phyloP scores from a whole-genome alignment of 176 grass and related monocot species.

The Hordeum marinum region DNA sequence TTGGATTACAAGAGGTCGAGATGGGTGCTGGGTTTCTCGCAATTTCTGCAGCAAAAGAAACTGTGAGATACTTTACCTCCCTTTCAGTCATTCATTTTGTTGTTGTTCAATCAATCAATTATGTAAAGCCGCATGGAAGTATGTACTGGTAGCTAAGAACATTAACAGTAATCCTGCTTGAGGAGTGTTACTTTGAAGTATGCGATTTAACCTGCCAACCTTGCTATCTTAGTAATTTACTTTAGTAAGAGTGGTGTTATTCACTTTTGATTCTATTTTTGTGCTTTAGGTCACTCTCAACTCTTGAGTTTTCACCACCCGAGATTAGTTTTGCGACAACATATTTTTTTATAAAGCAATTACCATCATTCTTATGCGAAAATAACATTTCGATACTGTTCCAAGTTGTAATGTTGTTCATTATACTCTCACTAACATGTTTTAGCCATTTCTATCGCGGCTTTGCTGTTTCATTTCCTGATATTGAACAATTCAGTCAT shows the following conservation, averaged over 20 bases:
- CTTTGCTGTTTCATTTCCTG: not conserved
- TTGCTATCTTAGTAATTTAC: not conserved
- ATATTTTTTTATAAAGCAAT: not conserved
- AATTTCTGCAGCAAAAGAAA: conserved; percentile 98
- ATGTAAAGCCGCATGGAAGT: not conserved
- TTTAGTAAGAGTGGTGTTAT: not conserved
- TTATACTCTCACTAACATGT: not conserved
- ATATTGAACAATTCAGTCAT: not conserved
- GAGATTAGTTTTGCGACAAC: not conserved
- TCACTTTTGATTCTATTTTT: not conserved
- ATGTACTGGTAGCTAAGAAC: not conserved
- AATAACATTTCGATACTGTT: not conserved
- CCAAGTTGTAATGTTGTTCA: conserved; percentile 16
- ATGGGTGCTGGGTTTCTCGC: conserved; percentile 99
- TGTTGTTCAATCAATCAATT: not conserved
- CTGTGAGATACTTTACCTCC: conserved; percentile 59
- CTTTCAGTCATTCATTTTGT: not conserved
- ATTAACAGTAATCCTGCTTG: not conserved
- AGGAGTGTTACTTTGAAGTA: not conserved
- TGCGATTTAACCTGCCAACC: not conserved
- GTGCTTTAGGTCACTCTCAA: not conserved
- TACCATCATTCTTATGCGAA: not conserved
- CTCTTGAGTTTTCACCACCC: not conserved
- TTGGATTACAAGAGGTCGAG: conserved; percentile 99
- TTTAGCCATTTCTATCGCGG: not conserved